Base-by-base conservation (phyloP, 441 rosid genomes). In the Euphorbia celastroides region DNA sequence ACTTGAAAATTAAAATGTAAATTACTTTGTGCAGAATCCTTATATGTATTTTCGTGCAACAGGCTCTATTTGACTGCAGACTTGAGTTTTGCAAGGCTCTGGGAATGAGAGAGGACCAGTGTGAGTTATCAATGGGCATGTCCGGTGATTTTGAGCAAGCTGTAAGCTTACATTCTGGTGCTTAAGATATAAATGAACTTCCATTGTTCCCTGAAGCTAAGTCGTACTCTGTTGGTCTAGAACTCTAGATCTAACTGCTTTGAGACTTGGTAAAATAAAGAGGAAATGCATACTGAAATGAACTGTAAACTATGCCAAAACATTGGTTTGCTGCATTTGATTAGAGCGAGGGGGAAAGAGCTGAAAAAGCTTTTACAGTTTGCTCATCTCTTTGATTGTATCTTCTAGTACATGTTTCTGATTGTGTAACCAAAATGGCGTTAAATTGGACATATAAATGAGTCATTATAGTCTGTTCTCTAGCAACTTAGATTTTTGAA, bases 101-200 rank as follows among this genome's bases (percentile, higher is more conserved):
- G 19, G 86, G 86, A 72, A 75, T 83, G 78, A 60, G 72, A 31
- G 90, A 84, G 85, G 85, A 83, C 65, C 77, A 81, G 27, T 88
- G 88, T 63, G 97, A 90, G 78, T 80, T 92, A 50, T 89, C 98
- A 7, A 92, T 89, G 95, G 96, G 96, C 74, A 92, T 92, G 98
- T 92, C 97, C 0, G 80, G 88, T 68, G 98, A 90, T 75, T 92
- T 86, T 67, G 96, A 90, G 84, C 83, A 74, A 84, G 98, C 97
- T 36, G 97, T 90, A 80, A 73, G 77, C 32, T 51, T 20, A 34
- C 0, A n/a, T 57, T 67, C 27, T 48, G 4, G 12, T 23, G 16
- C 2, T n/a, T 44, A 22, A 64, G 13, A 52, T 52, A 52, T 11
- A 8, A 52, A 51, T n/a, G 26, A 32, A 32, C 8, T 52, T 23